Base-by-base conservation (phyloP, 208 protist species). In the Wallacemonas sp. region DNA sequence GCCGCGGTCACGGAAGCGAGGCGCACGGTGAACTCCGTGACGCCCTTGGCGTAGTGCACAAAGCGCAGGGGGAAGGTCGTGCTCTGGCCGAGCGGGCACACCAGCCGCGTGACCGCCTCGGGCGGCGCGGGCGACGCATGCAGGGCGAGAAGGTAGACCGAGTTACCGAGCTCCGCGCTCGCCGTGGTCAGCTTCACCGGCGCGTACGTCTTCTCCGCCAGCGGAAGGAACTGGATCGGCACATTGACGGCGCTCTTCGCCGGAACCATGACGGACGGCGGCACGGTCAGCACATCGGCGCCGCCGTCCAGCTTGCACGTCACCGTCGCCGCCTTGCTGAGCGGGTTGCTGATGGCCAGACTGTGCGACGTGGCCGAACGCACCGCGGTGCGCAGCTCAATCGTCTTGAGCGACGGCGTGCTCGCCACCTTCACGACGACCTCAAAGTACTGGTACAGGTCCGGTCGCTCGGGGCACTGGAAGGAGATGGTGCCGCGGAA, bases 271-370 rank as follows among this genome's bases (percentile, higher is more conserved):
- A 92, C 42, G 11, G 62, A 66, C 1, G 78, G 16, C 1, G 94
- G 86, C 28, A 92, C 72, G 42, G 72, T 81, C 23, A 98, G 57
- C 12, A 70, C 81, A 11, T 79, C 76, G n/a, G 72, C 71, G 16
- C 59, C 72, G 39, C 69, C 79, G 45, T 89, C 88, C 16, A 91
- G 57, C 65, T 77, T 87, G 33, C 70, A 81, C 3, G 50, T 82
- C 36, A 98, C 76, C 8, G 69, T 85, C 29, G 92, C 87, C 11
- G 81, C 70, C 65, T 87, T 87, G 2, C 61, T 46, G 1, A 99
- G 83, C 11, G 95, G 94, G 81, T 99, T 99, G 31, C 77, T 82
- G 52, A 99, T 62, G 0, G 76, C 57, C 22, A 99, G 74, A 32
- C 67, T 72, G 62, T 97, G 77, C 41, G 66, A 74, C 8, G 88